Percentiles rank a stretch among this genome's conserved stretches.
phyloP scores from a whole-genome alignment of 2,329 filamentous ascomycete genomes.

The Trichoderma pleuroti region DNA sequence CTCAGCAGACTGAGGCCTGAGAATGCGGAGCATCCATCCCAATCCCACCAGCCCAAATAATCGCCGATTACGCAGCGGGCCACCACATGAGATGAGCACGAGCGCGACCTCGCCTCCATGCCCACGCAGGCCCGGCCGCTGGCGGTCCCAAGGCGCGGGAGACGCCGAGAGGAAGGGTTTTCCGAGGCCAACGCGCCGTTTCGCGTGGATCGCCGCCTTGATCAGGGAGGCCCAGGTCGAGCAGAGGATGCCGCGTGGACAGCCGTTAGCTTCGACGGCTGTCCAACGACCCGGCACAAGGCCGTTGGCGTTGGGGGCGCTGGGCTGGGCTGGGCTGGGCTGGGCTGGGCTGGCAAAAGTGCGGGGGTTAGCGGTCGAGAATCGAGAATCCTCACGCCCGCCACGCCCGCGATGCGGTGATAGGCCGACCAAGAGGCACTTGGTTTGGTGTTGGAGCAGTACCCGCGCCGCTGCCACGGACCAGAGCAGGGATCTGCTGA shows the following conservation, averaged over 20 bases:
- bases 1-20: neutral
- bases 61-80: constrained; percentile 1
- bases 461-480: neutral
- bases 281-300: neutral
- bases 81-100: no score
- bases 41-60: neutral
- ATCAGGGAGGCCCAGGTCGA: constrained; percentile 10
- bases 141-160: neutral
- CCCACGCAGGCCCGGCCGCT: neutral
- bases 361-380: constrained; percentile 18
- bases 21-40: neutral
- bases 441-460: neutral
- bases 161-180: neutral
- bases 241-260: constrained; percentile 15
- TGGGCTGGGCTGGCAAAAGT: no score
- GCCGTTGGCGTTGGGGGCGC: constrained; percentile 5
- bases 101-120: neutral
- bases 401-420: neutral
- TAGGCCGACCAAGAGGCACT: neutral
- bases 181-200: constrained; percentile 8
- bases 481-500: neutral
- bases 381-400: constrained; percentile 15
- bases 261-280: neutral
- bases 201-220: constrained; percentile 10
- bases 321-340: no score